These are phyloP conservation scores for Stemphylium beticola DNA, from an alignment of 2,329 filamentous ascomycete genomes.

Conservation along the genomic window DNA sequence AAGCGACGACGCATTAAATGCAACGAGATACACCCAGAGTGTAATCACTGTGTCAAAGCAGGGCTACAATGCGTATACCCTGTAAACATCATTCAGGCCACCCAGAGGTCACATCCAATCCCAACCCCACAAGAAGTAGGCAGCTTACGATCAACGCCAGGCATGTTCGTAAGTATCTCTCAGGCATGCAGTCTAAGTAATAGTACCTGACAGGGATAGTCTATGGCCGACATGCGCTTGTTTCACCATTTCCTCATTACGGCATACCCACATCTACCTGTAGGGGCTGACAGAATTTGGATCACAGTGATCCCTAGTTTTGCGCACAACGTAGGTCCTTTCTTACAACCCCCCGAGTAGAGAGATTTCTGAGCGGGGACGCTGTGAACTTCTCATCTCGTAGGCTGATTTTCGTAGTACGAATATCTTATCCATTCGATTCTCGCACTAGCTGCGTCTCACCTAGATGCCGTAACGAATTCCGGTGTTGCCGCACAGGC, in stretches of 20 bases:
- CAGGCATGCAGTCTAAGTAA: conserved; percentile 4
- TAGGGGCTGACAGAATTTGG: conserved; percentile 71
- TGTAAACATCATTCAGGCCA: conserved; percentile 45
- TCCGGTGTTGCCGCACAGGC: conserved; percentile 62
- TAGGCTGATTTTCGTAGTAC: conserved; percentile 52
- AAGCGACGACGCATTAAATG: conserved; percentile 73
- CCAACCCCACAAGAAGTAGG: conserved; percentile 36
- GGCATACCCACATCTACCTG: conserved; percentile 68
- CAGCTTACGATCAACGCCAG: conserved; percentile 41
- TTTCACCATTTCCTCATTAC: conserved; percentile 70
- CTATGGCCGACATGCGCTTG: conserved; percentile 67
- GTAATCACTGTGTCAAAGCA: conserved; percentile 68
- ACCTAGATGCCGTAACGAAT: conserved; percentile 61
- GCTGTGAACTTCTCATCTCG: too few relatives aligned
- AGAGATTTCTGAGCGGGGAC: not conserved
- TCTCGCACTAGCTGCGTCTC: conserved; percentile 70
- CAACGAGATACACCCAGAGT: conserved; percentile 69
- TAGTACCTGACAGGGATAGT: conserved; percentile 29
- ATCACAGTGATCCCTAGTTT: conserved; percentile 70
- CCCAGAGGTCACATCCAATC: conserved; percentile 27
- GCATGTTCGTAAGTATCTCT: conserved; percentile 39
- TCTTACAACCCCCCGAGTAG: not conserved
- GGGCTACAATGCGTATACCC: conserved; percentile 70
- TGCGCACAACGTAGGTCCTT: conserved; percentile 64
- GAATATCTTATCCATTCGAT: conserved; percentile 75